These are phyloP conservation scores for Trichoderma harzianum DNA, from an alignment of 2,329 filamentous ascomycete genomes.

Conservation along the genomic window DNA sequence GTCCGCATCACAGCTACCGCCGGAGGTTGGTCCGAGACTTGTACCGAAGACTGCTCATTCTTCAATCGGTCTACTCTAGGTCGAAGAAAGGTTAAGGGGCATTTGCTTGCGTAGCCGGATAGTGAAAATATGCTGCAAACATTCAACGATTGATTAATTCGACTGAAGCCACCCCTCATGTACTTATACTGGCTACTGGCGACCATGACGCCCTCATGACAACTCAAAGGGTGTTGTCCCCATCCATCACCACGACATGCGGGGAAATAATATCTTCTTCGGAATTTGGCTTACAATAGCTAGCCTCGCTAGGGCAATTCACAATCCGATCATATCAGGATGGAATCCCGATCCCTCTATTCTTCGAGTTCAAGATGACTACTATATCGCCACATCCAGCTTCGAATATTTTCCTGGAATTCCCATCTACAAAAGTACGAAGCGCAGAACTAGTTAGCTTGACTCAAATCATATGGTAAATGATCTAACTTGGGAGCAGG, in stretches of 20 bases:
- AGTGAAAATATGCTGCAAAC: background rate
- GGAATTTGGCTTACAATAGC: background rate
- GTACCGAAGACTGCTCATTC: background rate
- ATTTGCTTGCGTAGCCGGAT: background rate
- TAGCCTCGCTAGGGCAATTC: background rate
- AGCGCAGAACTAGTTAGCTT: fast-evolving
- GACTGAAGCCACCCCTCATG: background rate
- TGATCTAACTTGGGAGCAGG: background rate
- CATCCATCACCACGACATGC: background rate
- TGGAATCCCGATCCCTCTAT: background rate
- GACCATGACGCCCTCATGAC: background rate
- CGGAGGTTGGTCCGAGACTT: background rate
- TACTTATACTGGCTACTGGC: background rate
- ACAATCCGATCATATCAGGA: background rate
- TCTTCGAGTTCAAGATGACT: background rate
- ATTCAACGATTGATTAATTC: background rate
- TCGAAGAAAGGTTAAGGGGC: background rate
- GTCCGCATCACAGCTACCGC: background rate
- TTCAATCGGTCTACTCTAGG: background rate
- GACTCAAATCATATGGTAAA: background rate
- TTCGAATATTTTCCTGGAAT: background rate
- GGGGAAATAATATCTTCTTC: background rate
- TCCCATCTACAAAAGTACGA: background rate
- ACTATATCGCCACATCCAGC: background rate
- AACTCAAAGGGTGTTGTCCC: background rate